These are phyloP conservation scores for Penicillium coffeae DNA, from an alignment of 495 filamentous ascomycete species.

Conservation along the genomic window DNA sequence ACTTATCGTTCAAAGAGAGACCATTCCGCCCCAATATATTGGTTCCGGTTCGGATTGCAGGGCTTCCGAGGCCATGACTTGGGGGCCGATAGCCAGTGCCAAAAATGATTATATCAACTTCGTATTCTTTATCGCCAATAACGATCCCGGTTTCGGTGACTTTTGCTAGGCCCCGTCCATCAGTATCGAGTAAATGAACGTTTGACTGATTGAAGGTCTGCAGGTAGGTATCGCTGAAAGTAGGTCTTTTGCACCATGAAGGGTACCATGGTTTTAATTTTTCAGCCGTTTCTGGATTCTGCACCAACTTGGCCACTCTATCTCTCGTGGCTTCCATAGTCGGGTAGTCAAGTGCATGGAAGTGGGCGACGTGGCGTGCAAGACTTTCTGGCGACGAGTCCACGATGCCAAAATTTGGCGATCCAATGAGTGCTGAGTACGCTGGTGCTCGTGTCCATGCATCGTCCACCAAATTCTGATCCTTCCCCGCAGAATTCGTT, in stretches of 20 bases:
- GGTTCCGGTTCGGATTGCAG: constrained; percentile 37
- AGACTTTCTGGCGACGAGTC: too few species aligned
- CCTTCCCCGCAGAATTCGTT: constrained; percentile 7
- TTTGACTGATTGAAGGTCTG: constrained; percentile 28
- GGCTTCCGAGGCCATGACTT: constrained; percentile 15
- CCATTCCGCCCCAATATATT: constrained; percentile 39
- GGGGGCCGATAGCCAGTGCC: constrained; percentile 29
- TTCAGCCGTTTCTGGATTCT: constrained; percentile 18
- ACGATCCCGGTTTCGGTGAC: constrained; percentile 24
- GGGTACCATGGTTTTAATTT: constrained; percentile 31
- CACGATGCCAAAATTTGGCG: too few species aligned
- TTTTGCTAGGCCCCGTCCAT: constrained; percentile 17
- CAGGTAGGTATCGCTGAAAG: constrained; percentile 32
- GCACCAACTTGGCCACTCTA: constrained; percentile 2
- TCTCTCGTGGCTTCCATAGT: constrained; percentile 1
- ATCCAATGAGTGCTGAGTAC: constrained; percentile 3
- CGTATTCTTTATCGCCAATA: constrained; percentile 21
- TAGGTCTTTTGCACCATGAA: constrained; percentile 29
- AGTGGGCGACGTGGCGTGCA: neutral
- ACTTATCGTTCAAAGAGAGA: constrained; percentile 40
- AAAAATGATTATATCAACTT: constrained; percentile 38
- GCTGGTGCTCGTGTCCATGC: constrained; percentile 31
- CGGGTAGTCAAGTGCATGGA: constrained; percentile 2
- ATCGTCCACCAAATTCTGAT: constrained; percentile 36
- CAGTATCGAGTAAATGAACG: constrained; percentile 26